These are phyloP conservation scores for Pilatotrama ljubarskyi DNA, from an alignment of 768 basidiomycete genomes.

Conservation along the genomic window DNA sequence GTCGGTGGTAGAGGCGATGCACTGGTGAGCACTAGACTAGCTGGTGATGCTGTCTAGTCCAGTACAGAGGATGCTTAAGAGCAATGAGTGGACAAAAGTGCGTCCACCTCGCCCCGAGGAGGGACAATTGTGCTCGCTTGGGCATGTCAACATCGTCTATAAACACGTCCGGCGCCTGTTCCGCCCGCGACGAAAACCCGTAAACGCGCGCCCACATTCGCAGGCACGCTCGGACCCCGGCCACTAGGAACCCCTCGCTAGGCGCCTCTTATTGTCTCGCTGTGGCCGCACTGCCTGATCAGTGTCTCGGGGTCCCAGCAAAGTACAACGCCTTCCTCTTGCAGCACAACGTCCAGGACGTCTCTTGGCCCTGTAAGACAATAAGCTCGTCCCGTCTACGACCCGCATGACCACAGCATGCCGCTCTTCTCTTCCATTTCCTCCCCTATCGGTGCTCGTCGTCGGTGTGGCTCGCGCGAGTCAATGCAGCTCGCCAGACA, in stretches of 20 bases:
- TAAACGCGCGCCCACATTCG: constrained; percentile 3
- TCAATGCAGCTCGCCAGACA: constrained; percentile 7
- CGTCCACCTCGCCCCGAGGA: constrained; percentile 19
- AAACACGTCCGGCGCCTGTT: constrained; percentile 22
- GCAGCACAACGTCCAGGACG: constrained; percentile 16
- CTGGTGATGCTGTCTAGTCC: constrained; percentile 24
- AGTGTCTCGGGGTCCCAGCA: constrained; percentile 7
- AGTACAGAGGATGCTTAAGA: constrained; percentile 22
- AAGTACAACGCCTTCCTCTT: constrained; percentile 24
- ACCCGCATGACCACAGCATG: constrained; percentile 10
- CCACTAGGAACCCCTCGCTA: background rate
- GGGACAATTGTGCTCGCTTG: constrained; percentile 25
- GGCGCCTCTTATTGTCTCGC: constrained; percentile 17
- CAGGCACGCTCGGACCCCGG: constrained; percentile 8
- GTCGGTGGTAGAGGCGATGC: too few species aligned
- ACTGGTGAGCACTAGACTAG: constrained; percentile 27
- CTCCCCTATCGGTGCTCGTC: background rate
- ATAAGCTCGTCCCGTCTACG: constrained; percentile 14
- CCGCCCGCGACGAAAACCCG: constrained; percentile 11
- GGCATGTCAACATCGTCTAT: constrained; percentile 23
- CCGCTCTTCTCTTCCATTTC: background rate
- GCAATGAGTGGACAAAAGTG: constrained; percentile 28
- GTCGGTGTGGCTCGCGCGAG: background rate
- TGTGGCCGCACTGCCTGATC: background rate
- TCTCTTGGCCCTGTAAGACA: constrained; percentile 11